Evolutionary conservation across 2,329 filamentous ascomycete genomes (phyloP).

Genomic region (Paecilomyces niveus): DNA sequence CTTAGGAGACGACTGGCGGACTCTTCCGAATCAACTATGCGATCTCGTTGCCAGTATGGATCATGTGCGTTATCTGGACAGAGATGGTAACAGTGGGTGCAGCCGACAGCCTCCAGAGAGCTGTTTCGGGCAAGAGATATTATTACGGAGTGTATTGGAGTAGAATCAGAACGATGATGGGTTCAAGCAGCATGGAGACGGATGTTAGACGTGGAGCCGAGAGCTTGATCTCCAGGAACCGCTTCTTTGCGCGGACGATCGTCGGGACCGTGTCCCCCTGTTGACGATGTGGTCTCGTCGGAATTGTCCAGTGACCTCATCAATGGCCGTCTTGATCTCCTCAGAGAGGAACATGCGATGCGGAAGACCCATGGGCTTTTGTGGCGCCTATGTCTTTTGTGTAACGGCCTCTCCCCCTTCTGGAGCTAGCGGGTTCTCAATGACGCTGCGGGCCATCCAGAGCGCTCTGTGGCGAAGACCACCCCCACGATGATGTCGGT

Average conservation of each 20-base stretch:
- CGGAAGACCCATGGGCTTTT: neutral
- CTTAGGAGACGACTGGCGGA: neutral
- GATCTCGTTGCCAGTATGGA: neutral
- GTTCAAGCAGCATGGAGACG: neutral
- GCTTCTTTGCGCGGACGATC: neutral
- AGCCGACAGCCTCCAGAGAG: neutral
- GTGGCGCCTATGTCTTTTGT: neutral
- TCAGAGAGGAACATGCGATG: neutral
- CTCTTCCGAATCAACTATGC: neutral
- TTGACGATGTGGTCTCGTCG: neutral
- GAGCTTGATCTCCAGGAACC: neutral
- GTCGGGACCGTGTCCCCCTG: neutral
- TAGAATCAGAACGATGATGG: neutral
- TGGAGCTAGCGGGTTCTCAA: neutral
- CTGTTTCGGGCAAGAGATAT: neutral
- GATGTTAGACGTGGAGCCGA: neutral
- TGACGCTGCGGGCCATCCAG: neutral
- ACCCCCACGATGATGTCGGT: neutral
- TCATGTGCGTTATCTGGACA: neutral
- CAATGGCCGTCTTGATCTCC: neutral
- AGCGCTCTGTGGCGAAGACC: neutral
- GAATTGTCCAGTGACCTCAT: neutral
- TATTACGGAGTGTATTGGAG: neutral
- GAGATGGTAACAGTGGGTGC: neutral
- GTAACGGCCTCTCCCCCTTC: neutral